These are phyloP conservation scores for Raddia distichophylla DNA, from an alignment of 176 grass and related monocot genomes.

Conservation along the genomic window DNA sequence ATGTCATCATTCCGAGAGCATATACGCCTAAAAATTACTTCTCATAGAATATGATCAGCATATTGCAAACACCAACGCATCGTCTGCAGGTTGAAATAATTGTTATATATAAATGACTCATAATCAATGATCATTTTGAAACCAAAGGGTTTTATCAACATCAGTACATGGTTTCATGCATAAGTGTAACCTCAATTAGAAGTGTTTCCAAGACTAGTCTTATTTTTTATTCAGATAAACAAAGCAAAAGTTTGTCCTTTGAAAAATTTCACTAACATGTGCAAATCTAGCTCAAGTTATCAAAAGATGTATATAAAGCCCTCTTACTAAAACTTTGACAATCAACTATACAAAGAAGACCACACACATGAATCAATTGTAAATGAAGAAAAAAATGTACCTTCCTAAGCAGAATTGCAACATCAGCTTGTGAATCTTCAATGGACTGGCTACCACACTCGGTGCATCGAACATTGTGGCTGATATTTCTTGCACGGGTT, in stretches of 20 bases:
- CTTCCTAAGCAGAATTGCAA: conserved; percentile 93
- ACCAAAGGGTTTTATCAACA: background rate
- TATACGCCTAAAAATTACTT: background rate
- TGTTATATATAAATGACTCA: background rate
- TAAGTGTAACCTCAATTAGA: background rate
- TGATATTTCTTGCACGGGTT: conserved; percentile 82
- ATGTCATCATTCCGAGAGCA: background rate
- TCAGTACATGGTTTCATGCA: background rate
- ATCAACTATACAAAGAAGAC: background rate
- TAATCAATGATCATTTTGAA: background rate
- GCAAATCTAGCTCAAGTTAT: background rate
- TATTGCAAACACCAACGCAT: background rate
- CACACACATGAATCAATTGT: background rate
- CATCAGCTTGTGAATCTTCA: conserved; percentile 96
- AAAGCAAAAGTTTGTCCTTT: background rate
- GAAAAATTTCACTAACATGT: background rate
- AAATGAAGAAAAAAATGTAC: conserved; percentile 41
- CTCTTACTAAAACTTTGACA: background rate
- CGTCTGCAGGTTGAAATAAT: background rate
- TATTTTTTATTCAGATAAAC: background rate
- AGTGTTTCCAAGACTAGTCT: background rate
- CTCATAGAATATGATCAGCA: background rate
- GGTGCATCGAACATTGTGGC: conserved; percentile 92
- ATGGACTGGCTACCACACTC: conserved; percentile 98
- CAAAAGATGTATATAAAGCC: background rate